Base-by-base conservation (phyloP, 257 asterid species). In the Ehretia macrophylla region DNA sequence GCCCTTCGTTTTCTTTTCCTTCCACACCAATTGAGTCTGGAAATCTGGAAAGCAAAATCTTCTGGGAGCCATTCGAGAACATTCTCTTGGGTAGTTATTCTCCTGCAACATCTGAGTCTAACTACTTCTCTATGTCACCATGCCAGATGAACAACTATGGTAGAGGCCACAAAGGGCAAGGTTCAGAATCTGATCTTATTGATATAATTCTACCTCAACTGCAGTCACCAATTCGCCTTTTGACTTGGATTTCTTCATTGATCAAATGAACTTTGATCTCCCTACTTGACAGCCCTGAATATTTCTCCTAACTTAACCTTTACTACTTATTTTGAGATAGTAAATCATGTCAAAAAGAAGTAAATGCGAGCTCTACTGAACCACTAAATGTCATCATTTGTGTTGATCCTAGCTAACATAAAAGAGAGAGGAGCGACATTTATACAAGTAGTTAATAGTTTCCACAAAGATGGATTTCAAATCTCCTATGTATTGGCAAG, bases 181-280 rank as follows among this genome's bases (percentile, higher is more conserved):
- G 63, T 48, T 76, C 78, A 1, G 80, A 76, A 11, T 72, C 78
- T 8, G 35, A 27, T 6, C 35, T 27, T 68, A 63, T 70, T 11
- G 87, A 88, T 50, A 77, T 77, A 19, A 75, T 8, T 77, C 94
- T 0, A 82, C 78, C 54, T 42, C 63, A 22, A n/a, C 18, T 77
- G 32, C 78, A 55, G 46, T 27, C 35, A 45, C 17, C 17, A 68
- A 58, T 60, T 68, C 85, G 37, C 68, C 80, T 0, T 75, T 73
- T 14, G 83, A 81, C 19, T 62, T 75, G 60, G 77, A 83, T 66
- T 59, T 77, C 67, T 64, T 66, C 11, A 39, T 73, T 0, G 83
- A 81, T 67, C 74, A 74, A 55, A 53, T 17, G 60, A 54, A 59
- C 64, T 71, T 82, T 55, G 80, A 72, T 40, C 61, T 58, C 70